Conservation (phyloP, 306 rosid genomes). For the Vicia faba region DNA sequence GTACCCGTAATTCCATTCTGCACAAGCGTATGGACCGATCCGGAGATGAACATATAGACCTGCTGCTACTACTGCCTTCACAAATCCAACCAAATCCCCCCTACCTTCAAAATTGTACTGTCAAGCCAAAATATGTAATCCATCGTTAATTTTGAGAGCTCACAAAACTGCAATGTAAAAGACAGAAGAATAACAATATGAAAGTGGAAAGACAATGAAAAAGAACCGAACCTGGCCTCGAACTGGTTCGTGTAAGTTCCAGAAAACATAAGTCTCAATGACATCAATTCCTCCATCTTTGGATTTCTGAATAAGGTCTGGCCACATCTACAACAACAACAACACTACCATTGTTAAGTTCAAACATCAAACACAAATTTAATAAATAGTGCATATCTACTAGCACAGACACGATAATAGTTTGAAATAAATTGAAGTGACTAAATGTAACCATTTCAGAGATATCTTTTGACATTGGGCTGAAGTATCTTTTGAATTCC, state of each 20-base stretch:
- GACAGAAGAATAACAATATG: not conserved
- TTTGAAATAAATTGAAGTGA: no score
- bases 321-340: constrained; percentile 80
- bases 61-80: constrained; percentile 77
- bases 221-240: constrained; percentile 63
- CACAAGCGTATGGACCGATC: constrained; percentile 94
- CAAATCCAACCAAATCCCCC: constrained; percentile 72
- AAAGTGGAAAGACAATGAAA: no score
- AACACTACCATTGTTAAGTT: constrained; percentile 18
- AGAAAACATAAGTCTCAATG: constrained; percentile 90
- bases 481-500: no score
- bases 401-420: no score
- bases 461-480: no score
- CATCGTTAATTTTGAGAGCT: constrained; percentile 28
- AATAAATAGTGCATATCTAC: not conserved
- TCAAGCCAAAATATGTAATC: constrained; percentile 30
- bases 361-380: constrained; percentile 3
- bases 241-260: constrained; percentile 86
- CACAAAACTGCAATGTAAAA: constrained; percentile 19
- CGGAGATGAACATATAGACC: constrained; percentile 87
- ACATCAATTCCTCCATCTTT: constrained; percentile 95
- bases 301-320: constrained; percentile 85
- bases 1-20: constrained; percentile 98
- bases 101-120: constrained; percentile 83
- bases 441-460: no score